phyloP scores from a whole-genome alignment of 139 green algal genomes.

The Chlamydomonas incerta region DNA sequence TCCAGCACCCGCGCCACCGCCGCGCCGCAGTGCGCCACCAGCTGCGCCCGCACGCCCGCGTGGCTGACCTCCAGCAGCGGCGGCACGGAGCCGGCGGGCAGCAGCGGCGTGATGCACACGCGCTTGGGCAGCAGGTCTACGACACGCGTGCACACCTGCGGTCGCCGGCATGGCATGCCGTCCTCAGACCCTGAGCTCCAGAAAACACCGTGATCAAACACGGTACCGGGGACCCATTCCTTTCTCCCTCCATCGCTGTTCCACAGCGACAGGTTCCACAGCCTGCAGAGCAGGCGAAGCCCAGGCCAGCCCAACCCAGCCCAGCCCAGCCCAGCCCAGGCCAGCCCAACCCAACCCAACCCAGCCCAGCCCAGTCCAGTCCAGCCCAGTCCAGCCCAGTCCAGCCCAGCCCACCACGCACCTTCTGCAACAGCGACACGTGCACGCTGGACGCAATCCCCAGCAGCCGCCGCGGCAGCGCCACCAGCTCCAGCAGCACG shows the following conservation, averaged over 20 bases:
- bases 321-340: too few relatives aligned
- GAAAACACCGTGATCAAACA: too few relatives aligned
- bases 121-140: conserved; percentile 39
- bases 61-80: conserved; percentile 33
- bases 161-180: neutral
- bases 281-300: too few relatives aligned
- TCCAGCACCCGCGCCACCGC: conserved; percentile 33
- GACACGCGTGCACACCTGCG: conserved; percentile 16
- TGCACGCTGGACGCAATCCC: conserved; percentile 12
- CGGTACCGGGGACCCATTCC: too few relatives aligned
- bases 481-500: conserved; percentile 43
- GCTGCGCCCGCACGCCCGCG: conserved; percentile 16
- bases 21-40: conserved; percentile 13
- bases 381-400: too few relatives aligned
- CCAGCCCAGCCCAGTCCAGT: too few relatives aligned
- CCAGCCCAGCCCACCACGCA: neutral
- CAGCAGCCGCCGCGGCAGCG: conserved; percentile 35
- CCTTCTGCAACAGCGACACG: conserved; percentile 36
- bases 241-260: too few relatives aligned
- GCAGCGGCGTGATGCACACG: conserved; percentile 34
- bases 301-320: too few relatives aligned
- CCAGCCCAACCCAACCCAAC: too few relatives aligned
- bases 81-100: conserved; percentile 33
- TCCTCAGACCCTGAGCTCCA: too few relatives aligned
- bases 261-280: too few relatives aligned